phyloP scores from a whole-genome alignment of 1,284 basidiomycete species.

The Moniliella sp. region DNA sequence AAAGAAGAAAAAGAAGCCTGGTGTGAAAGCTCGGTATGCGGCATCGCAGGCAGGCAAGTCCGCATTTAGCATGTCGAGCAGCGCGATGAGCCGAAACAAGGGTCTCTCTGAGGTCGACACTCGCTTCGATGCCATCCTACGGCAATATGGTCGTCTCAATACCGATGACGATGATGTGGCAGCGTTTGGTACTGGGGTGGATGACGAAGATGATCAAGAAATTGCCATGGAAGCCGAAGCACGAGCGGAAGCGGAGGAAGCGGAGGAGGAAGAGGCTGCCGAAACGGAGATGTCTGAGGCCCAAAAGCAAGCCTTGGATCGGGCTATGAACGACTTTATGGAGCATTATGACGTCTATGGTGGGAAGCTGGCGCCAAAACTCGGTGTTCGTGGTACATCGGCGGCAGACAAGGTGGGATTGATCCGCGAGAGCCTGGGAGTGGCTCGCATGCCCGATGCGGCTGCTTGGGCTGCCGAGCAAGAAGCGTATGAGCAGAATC shows the following conservation, averaged over 20 bases:
- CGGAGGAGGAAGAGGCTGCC: slow-evolving; percentile 36
- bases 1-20: slow-evolving; percentile 14
- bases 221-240: background rate
- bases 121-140: slow-evolving; percentile 53
- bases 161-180: slow-evolving; percentile 37
- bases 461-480: slow-evolving; percentile 24
- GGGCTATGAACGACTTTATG: slow-evolving; percentile 81
- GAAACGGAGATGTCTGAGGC: slow-evolving; percentile 33
- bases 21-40: slow-evolving; percentile 20
- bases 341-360: slow-evolving; percentile 79
- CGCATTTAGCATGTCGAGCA: slow-evolving; percentile 56
- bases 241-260: slow-evolving; percentile 32
- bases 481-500: slow-evolving; percentile 36
- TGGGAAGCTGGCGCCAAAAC: slow-evolving; percentile 47
- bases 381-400: slow-evolving; percentile 17
- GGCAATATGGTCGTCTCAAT: background rate
- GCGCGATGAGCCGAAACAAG: slow-evolving; percentile 79
- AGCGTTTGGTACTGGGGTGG: slow-evolving; percentile 50
- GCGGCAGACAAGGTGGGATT: slow-evolving; percentile 48
- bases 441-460: slow-evolving; percentile 10
- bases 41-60: slow-evolving; percentile 4
- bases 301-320: slow-evolving; percentile 75
- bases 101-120: slow-evolving; percentile 72
- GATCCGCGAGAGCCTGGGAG: slow-evolving; percentile 18
- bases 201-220: slow-evolving; percentile 43